Conservation (phyloP, 2,329 filamentous ascomycete species). For the Neofusicoccum umdonicola region DNA sequence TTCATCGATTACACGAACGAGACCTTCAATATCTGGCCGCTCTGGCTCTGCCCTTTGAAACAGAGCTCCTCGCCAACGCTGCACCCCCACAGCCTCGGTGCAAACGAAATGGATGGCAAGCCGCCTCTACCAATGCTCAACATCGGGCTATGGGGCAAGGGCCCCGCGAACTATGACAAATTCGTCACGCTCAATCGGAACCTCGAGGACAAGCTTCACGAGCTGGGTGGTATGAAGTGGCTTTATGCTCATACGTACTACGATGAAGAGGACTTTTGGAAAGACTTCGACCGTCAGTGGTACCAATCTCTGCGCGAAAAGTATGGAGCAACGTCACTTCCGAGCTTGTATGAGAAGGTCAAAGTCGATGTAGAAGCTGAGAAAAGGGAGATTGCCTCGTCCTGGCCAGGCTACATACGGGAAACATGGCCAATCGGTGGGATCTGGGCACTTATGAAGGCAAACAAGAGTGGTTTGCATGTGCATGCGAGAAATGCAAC, state of each 20-base stretch:
- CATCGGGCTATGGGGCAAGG: constrained; percentile 68
- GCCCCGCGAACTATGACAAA: neutral
- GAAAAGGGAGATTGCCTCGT: neutral
- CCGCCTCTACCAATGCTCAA: constrained; percentile 43
- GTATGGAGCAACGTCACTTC: constrained; percentile 60
- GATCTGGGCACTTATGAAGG: neutral
- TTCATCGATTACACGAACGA: constrained; percentile 46
- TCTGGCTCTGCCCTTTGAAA: constrained; percentile 49
- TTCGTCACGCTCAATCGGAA: constrained; percentile 58
- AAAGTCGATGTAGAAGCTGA: constrained; percentile 29
- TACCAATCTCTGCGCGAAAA: constrained; percentile 59
- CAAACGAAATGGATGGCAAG: constrained; percentile 25
- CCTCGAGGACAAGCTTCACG: constrained; percentile 59
- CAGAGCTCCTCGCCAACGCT: neutral
- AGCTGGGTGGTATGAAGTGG: constrained; percentile 65
- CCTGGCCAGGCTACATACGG: neutral
- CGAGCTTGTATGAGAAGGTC: constrained; percentile 67
- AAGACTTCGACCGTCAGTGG: constrained; percentile 56
- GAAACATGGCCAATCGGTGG: constrained; percentile 7
- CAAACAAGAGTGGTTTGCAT: neutral
- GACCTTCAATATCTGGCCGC: constrained; percentile 43
- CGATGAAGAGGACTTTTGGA: constrained; percentile 67
- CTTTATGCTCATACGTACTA: constrained; percentile 70
- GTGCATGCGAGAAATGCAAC: neutral
- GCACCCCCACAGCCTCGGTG: constrained; percentile 26